phyloP scores from a whole-genome alignment of 257 asterid genomes.

The Apocynum venetum region DNA sequence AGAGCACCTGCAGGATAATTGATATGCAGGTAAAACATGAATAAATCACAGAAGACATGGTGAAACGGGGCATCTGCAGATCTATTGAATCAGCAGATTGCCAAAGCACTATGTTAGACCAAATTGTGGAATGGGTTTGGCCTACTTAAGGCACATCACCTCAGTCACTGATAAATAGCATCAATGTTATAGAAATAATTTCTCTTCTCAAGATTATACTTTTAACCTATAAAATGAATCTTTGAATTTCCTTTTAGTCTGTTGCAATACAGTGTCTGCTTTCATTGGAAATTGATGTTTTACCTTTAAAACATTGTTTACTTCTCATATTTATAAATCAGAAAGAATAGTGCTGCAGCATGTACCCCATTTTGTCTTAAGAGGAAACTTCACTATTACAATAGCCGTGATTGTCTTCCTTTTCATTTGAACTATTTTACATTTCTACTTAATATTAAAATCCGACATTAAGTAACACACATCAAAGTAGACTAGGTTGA shows the following conservation, averaged over 20 bases:
- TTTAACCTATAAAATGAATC: not conserved
- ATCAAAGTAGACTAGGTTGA: not conserved
- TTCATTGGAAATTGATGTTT: not conserved
- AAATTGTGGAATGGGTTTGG: not conserved
- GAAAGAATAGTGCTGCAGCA: not conserved
- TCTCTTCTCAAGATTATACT: not conserved
- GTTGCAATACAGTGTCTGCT: not conserved
- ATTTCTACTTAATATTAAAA: not conserved
- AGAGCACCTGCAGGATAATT: conserved; percentile 10
- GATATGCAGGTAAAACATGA: not conserved
- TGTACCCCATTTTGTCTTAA: not conserved
- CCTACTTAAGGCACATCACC: not conserved
- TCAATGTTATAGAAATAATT: not conserved
- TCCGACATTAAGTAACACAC: not conserved
- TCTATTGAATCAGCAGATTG: no score
- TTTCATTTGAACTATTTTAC: not conserved
- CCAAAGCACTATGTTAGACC: not conserved
- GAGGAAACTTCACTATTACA: not conserved
- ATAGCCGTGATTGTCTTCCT: not conserved
- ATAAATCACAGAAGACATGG: not conserved
- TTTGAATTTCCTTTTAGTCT: not conserved
- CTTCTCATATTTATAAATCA: not conserved
- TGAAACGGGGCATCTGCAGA: not conserved
- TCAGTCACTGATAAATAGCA: not conserved
- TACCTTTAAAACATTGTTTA: not conserved